phyloP scores from a whole-genome alignment of 1,284 basidiomycete species.

The Marasmius sp. region DNA sequence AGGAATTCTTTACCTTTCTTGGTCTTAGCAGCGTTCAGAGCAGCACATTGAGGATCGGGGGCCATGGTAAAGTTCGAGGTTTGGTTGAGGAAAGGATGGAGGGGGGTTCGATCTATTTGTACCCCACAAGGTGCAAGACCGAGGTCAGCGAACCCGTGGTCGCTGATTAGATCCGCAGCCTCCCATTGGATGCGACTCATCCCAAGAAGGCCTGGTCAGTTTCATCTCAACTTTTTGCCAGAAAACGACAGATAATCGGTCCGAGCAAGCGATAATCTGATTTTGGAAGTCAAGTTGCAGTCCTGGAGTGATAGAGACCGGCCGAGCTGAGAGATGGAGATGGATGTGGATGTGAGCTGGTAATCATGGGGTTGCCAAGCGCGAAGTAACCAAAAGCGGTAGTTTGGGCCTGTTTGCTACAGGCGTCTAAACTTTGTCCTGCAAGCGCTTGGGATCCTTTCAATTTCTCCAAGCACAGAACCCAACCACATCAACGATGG shows the following conservation, averaged over 20 bases:
- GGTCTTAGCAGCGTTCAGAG: slow-evolving; percentile 52
- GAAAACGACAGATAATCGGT: no score
- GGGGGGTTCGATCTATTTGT: background rate
- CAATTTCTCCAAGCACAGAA: background rate
- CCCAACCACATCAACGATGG: background rate
- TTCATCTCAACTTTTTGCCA: no score
- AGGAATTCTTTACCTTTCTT: slow-evolving; percentile 41
- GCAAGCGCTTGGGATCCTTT: background rate
- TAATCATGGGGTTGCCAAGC: no score
- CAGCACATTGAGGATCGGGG: slow-evolving; percentile 53
- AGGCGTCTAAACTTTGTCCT: background rate
- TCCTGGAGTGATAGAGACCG: no score
- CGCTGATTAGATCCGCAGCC: background rate
- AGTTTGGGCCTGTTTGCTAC: background rate
- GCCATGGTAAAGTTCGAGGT: slow-evolving; percentile 27
- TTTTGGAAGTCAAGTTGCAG: no score
- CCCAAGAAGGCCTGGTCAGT: no score
- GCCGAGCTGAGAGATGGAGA: no score
- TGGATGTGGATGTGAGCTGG: no score
- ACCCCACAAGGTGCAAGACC: background rate
- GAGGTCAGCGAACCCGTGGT: background rate
- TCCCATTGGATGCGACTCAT: no score
- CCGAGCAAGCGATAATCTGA: no score
- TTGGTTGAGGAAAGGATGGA: background rate
- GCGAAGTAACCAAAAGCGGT: no score